These are phyloP conservation scores for Phytophthora macrochlamydospora DNA, from an alignment of 352 stramenopile species.

Conservation along the genomic window DNA sequence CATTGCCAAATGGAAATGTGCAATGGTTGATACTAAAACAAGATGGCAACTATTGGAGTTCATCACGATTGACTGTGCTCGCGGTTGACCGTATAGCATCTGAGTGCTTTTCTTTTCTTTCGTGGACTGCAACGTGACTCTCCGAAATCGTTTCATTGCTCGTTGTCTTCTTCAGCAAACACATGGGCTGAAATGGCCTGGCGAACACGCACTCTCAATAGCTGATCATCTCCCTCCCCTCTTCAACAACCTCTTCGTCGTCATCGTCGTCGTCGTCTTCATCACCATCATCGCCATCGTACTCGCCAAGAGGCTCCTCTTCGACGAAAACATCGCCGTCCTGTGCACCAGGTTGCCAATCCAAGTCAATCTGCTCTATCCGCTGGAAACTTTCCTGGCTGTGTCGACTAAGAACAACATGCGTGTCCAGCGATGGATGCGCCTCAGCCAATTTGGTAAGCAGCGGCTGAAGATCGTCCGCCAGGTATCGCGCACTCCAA, in stretches of 20 bases:
- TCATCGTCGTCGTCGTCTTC: constrained; percentile 28
- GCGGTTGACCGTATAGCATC: too few species aligned
- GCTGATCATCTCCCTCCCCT: not conserved
- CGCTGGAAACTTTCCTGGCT: constrained; percentile 22
- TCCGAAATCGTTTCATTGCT: too few species aligned
- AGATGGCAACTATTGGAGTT: too few species aligned
- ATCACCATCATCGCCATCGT: constrained; percentile 10
- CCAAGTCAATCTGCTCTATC: constrained; percentile 30
- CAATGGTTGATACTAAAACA: too few species aligned
- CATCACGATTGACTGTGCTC: too few species aligned
- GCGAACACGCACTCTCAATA: not conserved
- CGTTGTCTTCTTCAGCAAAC: too few species aligned
- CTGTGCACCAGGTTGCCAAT: constrained; percentile 26
- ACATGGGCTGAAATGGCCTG: too few species aligned
- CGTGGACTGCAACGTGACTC: too few species aligned
- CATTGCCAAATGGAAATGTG: too few species aligned
- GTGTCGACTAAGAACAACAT: constrained; percentile 27
- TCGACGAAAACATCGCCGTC: constrained; percentile 28
- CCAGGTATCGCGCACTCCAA: constrained; percentile 28
- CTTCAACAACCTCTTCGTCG: constrained; percentile 10
- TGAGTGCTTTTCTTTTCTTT: too few species aligned
- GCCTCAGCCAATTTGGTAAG: constrained; percentile 26
- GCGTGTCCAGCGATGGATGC: constrained; percentile 25
- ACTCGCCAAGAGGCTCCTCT: constrained; percentile 23
- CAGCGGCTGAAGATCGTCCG: constrained; percentile 41